A percentile compares a stretch with the other conserved stretches of the same genome.
These are phyloP conservation scores for Trametes cingulata DNA, from an alignment of 768 basidiomycete species.

Conservation along the genomic window DNA sequence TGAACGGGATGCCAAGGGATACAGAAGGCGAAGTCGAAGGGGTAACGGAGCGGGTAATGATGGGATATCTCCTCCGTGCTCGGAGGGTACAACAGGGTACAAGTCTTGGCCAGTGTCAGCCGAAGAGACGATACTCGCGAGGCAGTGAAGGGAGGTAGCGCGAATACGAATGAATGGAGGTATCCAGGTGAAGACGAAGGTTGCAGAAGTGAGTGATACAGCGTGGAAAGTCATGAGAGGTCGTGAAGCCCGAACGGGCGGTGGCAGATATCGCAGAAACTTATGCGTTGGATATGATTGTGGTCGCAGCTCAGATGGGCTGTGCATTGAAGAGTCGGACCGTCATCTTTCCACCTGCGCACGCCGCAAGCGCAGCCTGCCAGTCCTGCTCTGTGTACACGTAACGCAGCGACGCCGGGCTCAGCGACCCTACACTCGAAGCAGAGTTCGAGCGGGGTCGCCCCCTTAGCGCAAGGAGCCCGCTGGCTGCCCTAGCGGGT, in stretches of 20 bases:
- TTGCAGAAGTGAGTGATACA: too few relatives aligned
- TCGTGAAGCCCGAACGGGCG: background rate
- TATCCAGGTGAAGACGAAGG: background rate
- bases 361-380: constrained; percentile 47
- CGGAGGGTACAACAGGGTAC: background rate
- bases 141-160: background rate
- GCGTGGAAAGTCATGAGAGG: background rate
- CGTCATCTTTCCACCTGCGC: constrained; percentile 52
- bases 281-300: too few relatives aligned
- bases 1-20: background rate
- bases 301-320: constrained; percentile 10
- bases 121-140: background rate
- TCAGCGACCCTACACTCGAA: constrained; percentile 30
- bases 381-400: constrained; percentile 62
- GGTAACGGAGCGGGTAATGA: background rate
- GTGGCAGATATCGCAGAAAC: background rate
- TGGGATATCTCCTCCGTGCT: background rate
- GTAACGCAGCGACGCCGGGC: constrained; percentile 37
- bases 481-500: constrained; percentile 4
- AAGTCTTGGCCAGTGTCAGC: background rate
- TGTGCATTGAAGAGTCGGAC: constrained; percentile 53
- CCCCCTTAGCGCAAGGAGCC: constrained; percentile 11
- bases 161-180: background rate
- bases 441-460: constrained; percentile 37
- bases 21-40: background rate